phyloP scores from a whole-genome alignment of 495 filamentous ascomycete species.

The Neurospora tetrasperma region DNA sequence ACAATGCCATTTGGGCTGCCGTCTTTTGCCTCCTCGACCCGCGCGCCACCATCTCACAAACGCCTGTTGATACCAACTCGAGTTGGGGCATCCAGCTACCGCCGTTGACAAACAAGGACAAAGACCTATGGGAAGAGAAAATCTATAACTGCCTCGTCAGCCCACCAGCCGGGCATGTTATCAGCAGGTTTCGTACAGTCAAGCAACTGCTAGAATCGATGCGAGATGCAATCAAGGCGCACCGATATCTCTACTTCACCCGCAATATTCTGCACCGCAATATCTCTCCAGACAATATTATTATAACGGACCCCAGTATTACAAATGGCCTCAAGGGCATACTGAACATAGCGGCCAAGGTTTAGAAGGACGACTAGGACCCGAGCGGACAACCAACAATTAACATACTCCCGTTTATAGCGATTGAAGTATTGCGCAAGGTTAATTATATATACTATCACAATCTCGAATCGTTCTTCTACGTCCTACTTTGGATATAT shows the following conservation, averaged over 20 bases:
- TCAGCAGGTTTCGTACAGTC: background rate
- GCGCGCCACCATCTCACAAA: too few relatives aligned
- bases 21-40: background rate
- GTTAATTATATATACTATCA: conserved; percentile 26
- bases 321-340: background rate
- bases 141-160: background rate
- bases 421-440: conserved; percentile 29
- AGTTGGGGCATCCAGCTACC: background rate
- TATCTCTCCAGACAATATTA: conserved; percentile 31
- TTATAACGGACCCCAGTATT: conserved; percentile 14
- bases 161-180: background rate
- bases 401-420: conserved; percentile 24
- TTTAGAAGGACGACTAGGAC: too few relatives aligned
- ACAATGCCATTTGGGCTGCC: background rate
- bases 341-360: background rate
- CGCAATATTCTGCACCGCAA: conserved; percentile 32
- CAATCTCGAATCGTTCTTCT: conserved; percentile 33
- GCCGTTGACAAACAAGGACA: background rate
- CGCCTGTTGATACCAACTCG: too few relatives aligned
- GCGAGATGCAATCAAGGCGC: conserved; percentile 7
- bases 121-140: background rate
- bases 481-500: conserved; percentile 28
- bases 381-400: conserved; percentile 1
- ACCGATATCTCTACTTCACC: conserved; percentile 22
- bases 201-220: background rate